Evolutionary conservation across 768 basidiomycete genomes (phyloP), one percentile per base, ranked within the genome.

Genomic region (Hypholoma fasciculare): DNA sequence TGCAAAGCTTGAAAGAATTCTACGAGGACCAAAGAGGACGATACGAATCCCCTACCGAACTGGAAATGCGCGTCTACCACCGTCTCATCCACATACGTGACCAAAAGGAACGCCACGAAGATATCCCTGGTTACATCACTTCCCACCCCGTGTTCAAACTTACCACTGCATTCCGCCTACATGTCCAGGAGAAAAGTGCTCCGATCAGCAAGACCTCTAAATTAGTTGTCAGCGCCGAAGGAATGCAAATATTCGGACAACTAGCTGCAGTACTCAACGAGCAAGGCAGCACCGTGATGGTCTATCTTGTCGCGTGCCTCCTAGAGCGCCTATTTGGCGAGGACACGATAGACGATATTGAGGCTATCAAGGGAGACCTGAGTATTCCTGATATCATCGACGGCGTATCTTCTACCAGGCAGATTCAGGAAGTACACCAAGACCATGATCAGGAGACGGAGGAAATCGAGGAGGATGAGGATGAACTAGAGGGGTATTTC

Each of bases 1-100:
- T 98, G 38, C 92, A 93, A 70, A 93, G 90, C 65, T 79, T 98
- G 55, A 94, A 93, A 71, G 92, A 98, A 67, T 95, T 94, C 65
- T 96, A 97, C 67, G 87, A 92, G 61, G 96, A 97, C 66, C 87
- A 91, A 57, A 78, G 85, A 0, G 81, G 78, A 8, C 73, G 76
- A 42, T 88, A 88, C 59, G 74, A 86, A 64, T 90, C 89, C 9
- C 85, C 89, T 0, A 90, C 89, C 39, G 96, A 98, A 67, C 82
- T 98, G 47, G 96, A 99, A 72, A 97, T 99, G 87, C 87, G 93
- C 34, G 87, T 97, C 1, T 99, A 98, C 73, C 92, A 96, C 68
- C 86, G 96, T 48, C 84, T 98, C 30, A 88, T 92, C 27, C 94
- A 97, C 65, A 89, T 98, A 44, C 87, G 93, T 27, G 91, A 95